These are phyloP conservation scores for Phaffomyces antillensis DNA, from an alignment of 805 yeast genomes.

Conservation along the genomic window DNA sequence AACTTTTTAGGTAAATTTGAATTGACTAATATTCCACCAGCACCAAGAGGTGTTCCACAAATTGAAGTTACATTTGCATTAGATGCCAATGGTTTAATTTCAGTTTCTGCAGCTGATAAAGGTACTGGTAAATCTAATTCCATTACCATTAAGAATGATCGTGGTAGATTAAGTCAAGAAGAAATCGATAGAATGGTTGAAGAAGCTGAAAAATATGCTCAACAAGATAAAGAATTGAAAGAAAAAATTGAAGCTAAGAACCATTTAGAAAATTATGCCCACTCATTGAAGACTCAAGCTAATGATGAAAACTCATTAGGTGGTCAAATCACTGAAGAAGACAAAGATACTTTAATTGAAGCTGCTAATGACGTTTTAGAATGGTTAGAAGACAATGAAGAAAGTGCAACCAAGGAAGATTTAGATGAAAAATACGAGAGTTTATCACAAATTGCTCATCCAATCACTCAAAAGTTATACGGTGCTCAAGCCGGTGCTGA, in stretches of 20 bases:
- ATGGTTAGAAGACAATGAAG: conserved; percentile 83
- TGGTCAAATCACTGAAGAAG: conserved; percentile 79
- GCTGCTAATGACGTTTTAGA: conserved; percentile 82
- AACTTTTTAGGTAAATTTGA: conserved; percentile 84
- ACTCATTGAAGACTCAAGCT: conserved; percentile 68
- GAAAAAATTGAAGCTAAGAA: conserved; percentile 85
- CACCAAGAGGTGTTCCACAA: conserved; percentile 90
- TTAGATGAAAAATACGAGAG: conserved; percentile 86
- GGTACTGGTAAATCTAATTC: conserved; percentile 91
- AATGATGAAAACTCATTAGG: conserved; percentile 54
- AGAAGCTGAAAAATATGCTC: conserved; percentile 93
- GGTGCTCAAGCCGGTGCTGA: conserved; percentile 46
- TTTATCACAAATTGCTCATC: conserved; percentile 76
- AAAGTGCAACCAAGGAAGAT: conserved; percentile 86
- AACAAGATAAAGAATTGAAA: conserved; percentile 80
- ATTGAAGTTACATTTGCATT: conserved; percentile 84
- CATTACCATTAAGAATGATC: conserved; percentile 87
- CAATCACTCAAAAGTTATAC: conserved; percentile 85
- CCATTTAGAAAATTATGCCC: conserved; percentile 82
- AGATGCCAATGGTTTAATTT: conserved; percentile 83
- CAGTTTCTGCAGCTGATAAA: conserved; percentile 83
- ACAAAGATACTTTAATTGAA: conserved; percentile 80
- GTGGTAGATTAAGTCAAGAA: conserved; percentile 89
- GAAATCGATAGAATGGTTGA: conserved; percentile 97
- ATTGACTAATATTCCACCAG: conserved; percentile 81